phyloP scores from a whole-genome alignment of 2,329 filamentous ascomycete genomes.

The Aureobasidium pullulans region DNA sequence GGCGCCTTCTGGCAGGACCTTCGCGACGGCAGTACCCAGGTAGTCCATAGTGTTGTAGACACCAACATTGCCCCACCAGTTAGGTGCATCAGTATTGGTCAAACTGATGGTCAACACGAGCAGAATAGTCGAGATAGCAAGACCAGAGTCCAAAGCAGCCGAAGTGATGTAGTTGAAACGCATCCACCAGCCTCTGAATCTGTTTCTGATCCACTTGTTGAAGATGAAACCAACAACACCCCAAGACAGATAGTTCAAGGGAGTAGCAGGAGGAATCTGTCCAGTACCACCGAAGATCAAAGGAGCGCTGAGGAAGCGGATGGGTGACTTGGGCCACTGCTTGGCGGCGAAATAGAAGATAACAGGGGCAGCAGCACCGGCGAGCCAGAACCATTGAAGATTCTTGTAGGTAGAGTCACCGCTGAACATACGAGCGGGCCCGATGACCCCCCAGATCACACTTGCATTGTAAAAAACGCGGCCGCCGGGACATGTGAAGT shows the following conservation, averaged over 20 bases:
- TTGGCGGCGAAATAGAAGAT: constrained; percentile 50
- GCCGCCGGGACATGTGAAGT: constrained; percentile 87
- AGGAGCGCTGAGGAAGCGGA: constrained; percentile 36
- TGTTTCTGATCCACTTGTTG: constrained; percentile 65
- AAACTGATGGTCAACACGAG: constrained; percentile 86
- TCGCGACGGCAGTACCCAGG: constrained; percentile 20
- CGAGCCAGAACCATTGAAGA: constrained; percentile 66
- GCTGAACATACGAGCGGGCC: constrained; percentile 66
- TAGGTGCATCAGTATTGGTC: constrained; percentile 64
- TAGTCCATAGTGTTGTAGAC: constrained; percentile 22
- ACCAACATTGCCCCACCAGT: constrained; percentile 84
- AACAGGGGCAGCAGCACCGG: constrained; percentile 64
- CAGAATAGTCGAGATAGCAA: constrained; percentile 74
- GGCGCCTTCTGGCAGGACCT: constrained; percentile 9
- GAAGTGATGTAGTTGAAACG: constrained; percentile 89
- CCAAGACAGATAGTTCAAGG: constrained; percentile 84
- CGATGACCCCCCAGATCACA: constrained; percentile 32
- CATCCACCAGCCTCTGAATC: constrained; percentile 71
- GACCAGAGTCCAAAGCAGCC: constrained; percentile 72
- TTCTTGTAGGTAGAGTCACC: constrained; percentile 59
- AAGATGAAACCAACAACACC: constrained; percentile 77
- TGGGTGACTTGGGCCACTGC: constrained; percentile 9
- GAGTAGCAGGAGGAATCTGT: constrained; percentile 77
- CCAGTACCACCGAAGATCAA: constrained; percentile 74
- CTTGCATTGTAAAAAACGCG: constrained; percentile 79